A percentile compares a stretch with the other conserved stretches of the same genome.
Conservation (phyloP, 75 land plant genomes). For the Larix kaempferi region DNA sequence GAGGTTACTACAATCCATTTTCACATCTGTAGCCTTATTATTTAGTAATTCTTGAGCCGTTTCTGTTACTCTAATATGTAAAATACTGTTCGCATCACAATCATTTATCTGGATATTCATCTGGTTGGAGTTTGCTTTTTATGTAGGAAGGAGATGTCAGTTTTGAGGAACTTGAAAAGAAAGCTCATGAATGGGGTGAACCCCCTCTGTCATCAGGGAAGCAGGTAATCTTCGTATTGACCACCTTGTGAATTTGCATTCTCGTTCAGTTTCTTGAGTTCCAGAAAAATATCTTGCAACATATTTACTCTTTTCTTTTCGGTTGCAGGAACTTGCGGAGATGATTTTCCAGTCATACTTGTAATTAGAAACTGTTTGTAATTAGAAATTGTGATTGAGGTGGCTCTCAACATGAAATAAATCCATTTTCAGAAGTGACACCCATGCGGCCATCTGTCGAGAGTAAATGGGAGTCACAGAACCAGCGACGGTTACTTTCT, state of each 20-base stretch:
- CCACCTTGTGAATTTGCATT: neutral
- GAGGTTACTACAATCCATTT: slow-evolving; percentile 44
- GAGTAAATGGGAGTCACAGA: neutral
- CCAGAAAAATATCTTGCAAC: neutral
- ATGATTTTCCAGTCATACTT: slow-evolving; percentile 76
- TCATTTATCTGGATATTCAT: neutral
- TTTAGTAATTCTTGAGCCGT: neutral
- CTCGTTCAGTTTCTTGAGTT: neutral
- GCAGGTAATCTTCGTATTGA: slow-evolving; percentile 46
- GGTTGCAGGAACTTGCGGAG: slow-evolving; percentile 93
- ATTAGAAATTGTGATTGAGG: neutral
- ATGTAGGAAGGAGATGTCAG: slow-evolving; percentile 75
- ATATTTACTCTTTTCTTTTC: neutral
- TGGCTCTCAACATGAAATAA: neutral
- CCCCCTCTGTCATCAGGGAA: slow-evolving; percentile 80
- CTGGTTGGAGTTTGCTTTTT: slow-evolving; percentile 2
- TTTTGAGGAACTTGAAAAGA: slow-evolving; percentile 87
- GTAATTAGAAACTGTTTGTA: slow-evolving; percentile 8
- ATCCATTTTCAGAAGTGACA: neutral
- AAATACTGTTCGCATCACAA: neutral
- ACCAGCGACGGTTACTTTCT: neutral
- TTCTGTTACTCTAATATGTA: neutral
- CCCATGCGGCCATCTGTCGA: neutral
- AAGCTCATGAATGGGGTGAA: slow-evolving; percentile 79
- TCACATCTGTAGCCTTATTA: neutral